Base-by-base conservation (phyloP, 1,284 basidiomycete genomes). In the Ceratobasidium papillatum region DNA sequence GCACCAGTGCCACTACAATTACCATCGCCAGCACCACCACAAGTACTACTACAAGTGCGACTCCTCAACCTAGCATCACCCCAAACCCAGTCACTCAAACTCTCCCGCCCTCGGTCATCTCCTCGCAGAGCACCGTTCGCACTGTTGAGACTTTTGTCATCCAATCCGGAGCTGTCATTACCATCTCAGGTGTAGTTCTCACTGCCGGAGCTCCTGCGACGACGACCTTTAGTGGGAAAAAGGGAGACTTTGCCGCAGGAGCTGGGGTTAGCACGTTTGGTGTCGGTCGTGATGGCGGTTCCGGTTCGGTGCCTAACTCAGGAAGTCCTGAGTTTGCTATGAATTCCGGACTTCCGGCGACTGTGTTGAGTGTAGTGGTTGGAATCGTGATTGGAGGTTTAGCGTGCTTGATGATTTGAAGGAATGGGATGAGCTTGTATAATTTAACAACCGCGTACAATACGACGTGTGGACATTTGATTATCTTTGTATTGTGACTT, bases 161-260 rank as follows among this genome's bases (percentile, higher is more conserved):
- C n/a, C 61, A 63, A 30, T 63, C 61, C 9, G 61, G 61, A 8
- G 61, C 61, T 2, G 41, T 63, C n/a, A 63, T 63, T n/a, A 63
- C 61, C 8, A 41, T 63, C 45, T 63, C 61, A 19, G 41, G 41
- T 17, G 4, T 12, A 14, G 61, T 45, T 27, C 45, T 45, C 19
- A 63, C 61, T 8, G 61, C 61, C 7, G 41, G 41, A 9, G 8
- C 38, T 12, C n/a, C 41, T 30, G 2, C 45, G 1, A 63, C 61
- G 3, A 63, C 61, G 3, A 63, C 61, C 4, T 63, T 63, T 38
- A 63, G 41, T 30, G 61, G 61, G 3, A 11, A 45, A 27, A 22
- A 8, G n/a, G 61, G 61, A n/a, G 61, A 63, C 25, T 63, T 63
- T 63, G 61, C 61, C 2, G 61, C 38, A 30, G 61, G 61, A 32